phyloP scores from a whole-genome alignment of 257 asterid genomes.

The Solanum boliviense region DNA sequence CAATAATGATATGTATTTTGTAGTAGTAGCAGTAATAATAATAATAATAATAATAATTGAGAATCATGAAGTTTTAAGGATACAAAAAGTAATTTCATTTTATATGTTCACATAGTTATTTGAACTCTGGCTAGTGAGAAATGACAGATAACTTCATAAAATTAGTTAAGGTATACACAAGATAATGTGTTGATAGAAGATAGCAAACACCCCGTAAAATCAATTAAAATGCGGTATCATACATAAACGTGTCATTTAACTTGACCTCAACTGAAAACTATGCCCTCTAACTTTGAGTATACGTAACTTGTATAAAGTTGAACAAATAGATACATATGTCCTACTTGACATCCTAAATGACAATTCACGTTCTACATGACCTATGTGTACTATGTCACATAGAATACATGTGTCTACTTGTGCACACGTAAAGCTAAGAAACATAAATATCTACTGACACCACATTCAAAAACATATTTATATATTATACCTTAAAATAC shows the following conservation, averaged over 20 bases:
- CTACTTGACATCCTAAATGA: not conserved
- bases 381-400: not conserved
- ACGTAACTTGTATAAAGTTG: no score
- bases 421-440: no score
- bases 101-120: not conserved
- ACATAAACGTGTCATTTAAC: accelerated
- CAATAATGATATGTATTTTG: not conserved
- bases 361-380: not conserved
- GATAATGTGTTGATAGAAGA: not conserved
- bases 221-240: not conserved
- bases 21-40: not conserved
- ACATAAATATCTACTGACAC: not conserved
- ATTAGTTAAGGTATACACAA: not conserved
- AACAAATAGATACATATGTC: no score
- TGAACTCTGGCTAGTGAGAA: not conserved
- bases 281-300: not conserved
- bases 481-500: not conserved
- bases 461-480: no score
- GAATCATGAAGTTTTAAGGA: not conserved
- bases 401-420: not conserved
- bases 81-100: not conserved
- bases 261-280: not conserved
- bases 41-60: not conserved
- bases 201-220: not conserved
- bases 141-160: not conserved